Evolutionary conservation across 148 eudicot genomes (phyloP), one percentile per base, ranked within the genome.

Genomic region (Beta vulgaris): DNA sequence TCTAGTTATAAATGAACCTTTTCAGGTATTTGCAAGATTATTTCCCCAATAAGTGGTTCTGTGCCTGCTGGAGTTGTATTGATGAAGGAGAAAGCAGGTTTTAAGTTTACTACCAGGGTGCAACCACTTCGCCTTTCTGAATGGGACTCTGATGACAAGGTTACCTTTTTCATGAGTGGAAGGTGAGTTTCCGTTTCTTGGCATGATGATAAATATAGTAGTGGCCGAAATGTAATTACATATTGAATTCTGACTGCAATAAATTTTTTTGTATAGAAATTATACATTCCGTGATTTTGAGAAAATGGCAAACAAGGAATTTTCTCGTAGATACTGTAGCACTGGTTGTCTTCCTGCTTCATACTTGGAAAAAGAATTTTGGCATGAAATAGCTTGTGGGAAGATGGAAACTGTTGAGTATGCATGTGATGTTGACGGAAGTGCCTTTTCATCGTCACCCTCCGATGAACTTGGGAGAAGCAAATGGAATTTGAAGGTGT

Each of bases 401-500:
- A 90, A 88, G 88, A 85, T 93, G 73, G 97, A 95, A 75, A 85
- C 85, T 78, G 98, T 95, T 80, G 98, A 95, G 86, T 95, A 95
- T 89, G 98, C 97, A 75, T 95, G 97, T 76, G 98, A 95, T 87
- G 97, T 95, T 75, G 98, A 95, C 86, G 98, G 98, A 71, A 95
- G 97, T 90, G 98, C 97, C 57, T 95, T 92, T 84, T 95, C 98
- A 71, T 92, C 98, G 74, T 90, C 96, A 77, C 84, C 92, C 54
- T 73, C 34, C 70, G 98, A 95, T 84, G 93, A 80, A 70, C 97
- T 95, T 70, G 98, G 97, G 79, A 89, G 84, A 81, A 92, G 98
- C 91, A 92, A 89, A 80, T 95, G 93, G 97, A 95, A 95, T 80
- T 81, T 95, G 69, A 92, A 95, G 98, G 98, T 94, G 68, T 78